Evolutionary conservation across 2,329 filamentous ascomycete genomes (phyloP).

Genomic region (Phyllosticta ampelicida): DNA sequence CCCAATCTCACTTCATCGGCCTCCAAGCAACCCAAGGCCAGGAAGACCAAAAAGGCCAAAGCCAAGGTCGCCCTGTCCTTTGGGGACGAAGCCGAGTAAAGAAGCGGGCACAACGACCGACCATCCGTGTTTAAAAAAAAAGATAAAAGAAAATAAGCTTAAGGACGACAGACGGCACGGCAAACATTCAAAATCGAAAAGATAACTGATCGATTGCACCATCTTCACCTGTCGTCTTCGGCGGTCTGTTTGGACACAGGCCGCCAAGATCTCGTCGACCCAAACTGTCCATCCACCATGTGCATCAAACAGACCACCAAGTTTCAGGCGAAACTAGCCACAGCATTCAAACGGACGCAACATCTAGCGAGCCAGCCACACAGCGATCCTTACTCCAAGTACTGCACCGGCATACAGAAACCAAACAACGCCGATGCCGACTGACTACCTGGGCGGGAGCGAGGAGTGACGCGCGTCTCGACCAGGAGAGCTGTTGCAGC

Average conservation of each 20-base stretch:
- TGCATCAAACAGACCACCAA: background rate
- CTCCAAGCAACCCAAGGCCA: constrained; percentile 18
- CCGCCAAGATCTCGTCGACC: background rate
- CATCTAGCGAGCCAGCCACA: background rate
- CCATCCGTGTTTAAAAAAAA: background rate
- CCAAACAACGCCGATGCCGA: background rate
- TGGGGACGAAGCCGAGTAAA: constrained; percentile 16
- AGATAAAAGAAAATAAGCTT: too few relatives aligned
- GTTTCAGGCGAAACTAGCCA: background rate
- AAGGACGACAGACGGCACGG: background rate
- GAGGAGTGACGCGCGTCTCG: background rate
- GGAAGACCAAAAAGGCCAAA: constrained; percentile 26
- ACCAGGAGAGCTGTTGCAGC: background rate
- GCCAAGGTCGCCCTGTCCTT: constrained; percentile 26
- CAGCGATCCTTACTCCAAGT: background rate
- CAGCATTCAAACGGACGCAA: background rate
- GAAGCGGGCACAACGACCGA: background rate
- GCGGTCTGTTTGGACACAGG: background rate
- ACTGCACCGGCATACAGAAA: background rate
- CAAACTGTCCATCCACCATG: background rate
- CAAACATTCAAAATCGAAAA: background rate
- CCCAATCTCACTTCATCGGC: background rate
- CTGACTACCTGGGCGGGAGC: background rate
- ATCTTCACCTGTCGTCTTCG: background rate
- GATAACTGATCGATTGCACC: background rate